phyloP scores from a whole-genome alignment of 1,139 yeast genomes.

The Zygosaccharomyces sapae region DNA sequence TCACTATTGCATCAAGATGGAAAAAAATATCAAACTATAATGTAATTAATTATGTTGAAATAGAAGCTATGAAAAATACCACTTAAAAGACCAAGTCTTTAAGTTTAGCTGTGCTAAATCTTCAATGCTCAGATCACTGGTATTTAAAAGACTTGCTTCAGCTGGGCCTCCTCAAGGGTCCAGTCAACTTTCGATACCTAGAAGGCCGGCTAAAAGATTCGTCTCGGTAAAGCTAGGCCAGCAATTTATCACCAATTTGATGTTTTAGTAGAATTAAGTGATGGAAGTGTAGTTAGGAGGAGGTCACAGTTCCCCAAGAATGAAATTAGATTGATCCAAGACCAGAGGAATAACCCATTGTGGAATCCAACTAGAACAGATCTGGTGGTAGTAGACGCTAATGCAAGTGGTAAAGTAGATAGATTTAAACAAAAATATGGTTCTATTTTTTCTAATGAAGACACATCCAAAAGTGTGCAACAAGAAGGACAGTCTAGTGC shows the following conservation, averaged over 20 bases:
- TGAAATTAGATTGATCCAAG: slow-evolving; percentile 80
- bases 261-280: slow-evolving; percentile 80
- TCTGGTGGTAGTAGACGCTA: slow-evolving; percentile 67
- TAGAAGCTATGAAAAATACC: background rate
- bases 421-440: slow-evolving; percentile 73
- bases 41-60: too few relatives aligned
- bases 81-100: background rate
- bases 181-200: slow-evolving; percentile 32
- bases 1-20: background rate
- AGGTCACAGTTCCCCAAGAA: slow-evolving; percentile 85
- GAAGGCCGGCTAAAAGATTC: slow-evolving; percentile 40
- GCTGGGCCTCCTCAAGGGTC: slow-evolving; percentile 29
- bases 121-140: slow-evolving; percentile 13
- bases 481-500: slow-evolving; percentile 13
- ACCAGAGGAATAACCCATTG: slow-evolving; percentile 75
- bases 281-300: slow-evolving; percentile 83
- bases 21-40: background rate
- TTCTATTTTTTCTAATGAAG: slow-evolving; percentile 46
- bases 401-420: slow-evolving; percentile 79
- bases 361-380: slow-evolving; percentile 90
- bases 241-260: slow-evolving; percentile 88
- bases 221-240: slow-evolving; percentile 78
- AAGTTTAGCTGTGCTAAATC: background rate
- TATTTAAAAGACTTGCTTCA: slow-evolving; percentile 26
- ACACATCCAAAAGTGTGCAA: slow-evolving; percentile 17